Evolutionary conservation across 441 rosid species (phyloP), one percentile per base, ranked within the genome.

Genomic region (Erysimum pusillum): DNA sequence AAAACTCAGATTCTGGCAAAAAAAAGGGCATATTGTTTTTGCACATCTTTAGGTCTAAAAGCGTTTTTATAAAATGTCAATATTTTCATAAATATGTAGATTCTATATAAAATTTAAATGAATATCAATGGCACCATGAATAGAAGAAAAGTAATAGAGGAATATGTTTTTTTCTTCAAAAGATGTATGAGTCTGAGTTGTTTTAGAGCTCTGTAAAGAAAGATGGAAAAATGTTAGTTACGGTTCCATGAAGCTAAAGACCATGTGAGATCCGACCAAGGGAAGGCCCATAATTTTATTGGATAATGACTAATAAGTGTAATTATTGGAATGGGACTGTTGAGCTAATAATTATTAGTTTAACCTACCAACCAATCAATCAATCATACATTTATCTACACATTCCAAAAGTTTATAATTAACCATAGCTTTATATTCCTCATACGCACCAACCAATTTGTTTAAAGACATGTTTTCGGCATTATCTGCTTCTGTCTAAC

Each of bases 211-310:
- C 66, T 69, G 65, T 63, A 63, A 69, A 70, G 52, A 69, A 52
- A 61, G 2, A 62, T 35, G 9, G 54, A n/a, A 62, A 76, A 69
- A 39, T 53, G 59, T 2, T 10, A 22, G 65, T 63, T 34, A 42
- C 35, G 58, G 58, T 67, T 65, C 18, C 63, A 53, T 25, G 69
- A 61, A 67, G 73, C 22, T 58, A 15, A 53, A 32, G 42, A 73
- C 78, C 78, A 78, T 78, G 81, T 78, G 78, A 67, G 71, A 67
- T 62, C 81, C 74, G 78, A 78, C 81, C 74, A 67, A 73, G 49
- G 36, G 62, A 72, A 67, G 78, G 78, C 75, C 81, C 81, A 73
- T 78, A 67, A 44, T 68, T 69, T 67, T 53, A 62, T 62, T 44
- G 35, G 70, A 73, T 67, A 78, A 62, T 35, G 70, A 78, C 74